Conservation (phyloP, 768 basidiomycete species). For the Auricularia auricula-judae region DNA sequence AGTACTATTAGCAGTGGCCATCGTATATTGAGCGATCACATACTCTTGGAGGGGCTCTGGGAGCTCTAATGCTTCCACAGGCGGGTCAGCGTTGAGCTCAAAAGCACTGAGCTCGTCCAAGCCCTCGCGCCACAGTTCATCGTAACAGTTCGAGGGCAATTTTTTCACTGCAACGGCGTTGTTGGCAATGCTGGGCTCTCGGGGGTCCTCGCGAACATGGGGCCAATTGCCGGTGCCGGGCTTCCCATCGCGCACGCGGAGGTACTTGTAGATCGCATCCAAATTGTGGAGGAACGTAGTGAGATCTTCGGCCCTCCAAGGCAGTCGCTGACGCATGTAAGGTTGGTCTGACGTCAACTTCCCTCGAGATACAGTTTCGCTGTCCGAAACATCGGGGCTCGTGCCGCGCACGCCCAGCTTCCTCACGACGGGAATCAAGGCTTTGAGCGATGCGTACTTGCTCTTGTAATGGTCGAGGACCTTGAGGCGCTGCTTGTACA, state of each 20-base stretch:
- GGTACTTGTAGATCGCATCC: not conserved
- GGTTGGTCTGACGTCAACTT: not conserved
- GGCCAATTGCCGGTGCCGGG: not conserved
- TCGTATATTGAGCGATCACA: not conserved
- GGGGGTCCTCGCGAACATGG: not conserved
- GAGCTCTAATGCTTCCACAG: not conserved
- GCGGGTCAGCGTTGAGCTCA: not conserved
- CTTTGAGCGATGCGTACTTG: not conserved
- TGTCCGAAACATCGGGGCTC: not conserved
- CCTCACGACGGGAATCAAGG: not conserved
- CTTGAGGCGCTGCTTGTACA: not conserved
- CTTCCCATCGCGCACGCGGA: not conserved
- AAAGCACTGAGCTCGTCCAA: not conserved
- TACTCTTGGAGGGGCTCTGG: not conserved
- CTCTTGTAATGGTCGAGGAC: not conserved
- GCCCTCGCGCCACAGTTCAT: not conserved
- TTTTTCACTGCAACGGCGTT: not conserved
- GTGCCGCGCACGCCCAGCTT: not conserved
- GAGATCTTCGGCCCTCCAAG: not conserved
- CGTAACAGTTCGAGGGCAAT: not conserved
- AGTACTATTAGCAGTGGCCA: too few relatives aligned
- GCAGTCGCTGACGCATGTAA: not conserved
- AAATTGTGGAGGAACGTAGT: not conserved
- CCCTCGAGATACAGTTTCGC: not conserved
- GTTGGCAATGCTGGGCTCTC: not conserved